A percentile compares a stretch with the other conserved stretches of the same genome.
Evolutionary conservation across 495 filamentous ascomycete genomes (phyloP).

Genomic region (Parathielavia appendiculata): DNA sequence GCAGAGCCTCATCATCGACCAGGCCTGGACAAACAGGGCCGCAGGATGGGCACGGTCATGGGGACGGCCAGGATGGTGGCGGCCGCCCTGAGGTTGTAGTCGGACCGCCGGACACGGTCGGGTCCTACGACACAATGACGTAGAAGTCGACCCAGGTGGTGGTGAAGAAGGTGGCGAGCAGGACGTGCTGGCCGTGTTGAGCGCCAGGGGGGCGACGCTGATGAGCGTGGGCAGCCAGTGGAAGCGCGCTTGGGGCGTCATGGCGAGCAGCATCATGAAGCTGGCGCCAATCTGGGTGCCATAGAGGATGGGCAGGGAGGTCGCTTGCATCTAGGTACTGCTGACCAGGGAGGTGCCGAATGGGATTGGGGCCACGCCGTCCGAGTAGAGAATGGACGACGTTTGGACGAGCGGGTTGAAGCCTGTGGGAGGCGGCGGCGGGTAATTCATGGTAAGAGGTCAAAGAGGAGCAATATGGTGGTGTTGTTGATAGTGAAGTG

Average conservation of each 20-base stretch:
- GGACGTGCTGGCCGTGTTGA: slow-evolving; percentile 58
- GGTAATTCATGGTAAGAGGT: background rate
- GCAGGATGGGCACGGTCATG: slow-evolving; percentile 55
- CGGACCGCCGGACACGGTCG: slow-evolving; percentile 41
- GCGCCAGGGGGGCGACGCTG: slow-evolving; percentile 28
- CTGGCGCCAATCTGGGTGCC: slow-evolving; percentile 70
- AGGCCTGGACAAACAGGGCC: slow-evolving; percentile 70
- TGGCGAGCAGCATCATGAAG: slow-evolving; percentile 54
- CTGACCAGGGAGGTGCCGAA: slow-evolving; percentile 48
- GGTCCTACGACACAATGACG: slow-evolving; percentile 53
- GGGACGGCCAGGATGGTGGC: slow-evolving; percentile 52
- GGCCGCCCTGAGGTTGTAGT: slow-evolving; percentile 49
- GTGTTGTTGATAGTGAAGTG: background rate
- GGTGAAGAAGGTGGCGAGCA: slow-evolving; percentile 55
- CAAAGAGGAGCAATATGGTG: background rate
- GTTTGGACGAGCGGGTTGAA: slow-evolving; percentile 58
- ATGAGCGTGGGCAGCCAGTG: slow-evolving; percentile 22
- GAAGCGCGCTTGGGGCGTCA: slow-evolving; percentile 30
- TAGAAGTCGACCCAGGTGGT: slow-evolving; percentile 56
- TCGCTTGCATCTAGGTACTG: slow-evolving; percentile 37
- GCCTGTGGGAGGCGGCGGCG: background rate
- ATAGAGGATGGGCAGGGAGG: slow-evolving; percentile 61
- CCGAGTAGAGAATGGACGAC: slow-evolving; percentile 47
- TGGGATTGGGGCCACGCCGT: slow-evolving; percentile 48
- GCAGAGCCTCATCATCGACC: slow-evolving; percentile 54